Evolutionary conservation across 1,284 basidiomycete genomes (phyloP).

Genomic region (Tremellales sp.): DNA sequence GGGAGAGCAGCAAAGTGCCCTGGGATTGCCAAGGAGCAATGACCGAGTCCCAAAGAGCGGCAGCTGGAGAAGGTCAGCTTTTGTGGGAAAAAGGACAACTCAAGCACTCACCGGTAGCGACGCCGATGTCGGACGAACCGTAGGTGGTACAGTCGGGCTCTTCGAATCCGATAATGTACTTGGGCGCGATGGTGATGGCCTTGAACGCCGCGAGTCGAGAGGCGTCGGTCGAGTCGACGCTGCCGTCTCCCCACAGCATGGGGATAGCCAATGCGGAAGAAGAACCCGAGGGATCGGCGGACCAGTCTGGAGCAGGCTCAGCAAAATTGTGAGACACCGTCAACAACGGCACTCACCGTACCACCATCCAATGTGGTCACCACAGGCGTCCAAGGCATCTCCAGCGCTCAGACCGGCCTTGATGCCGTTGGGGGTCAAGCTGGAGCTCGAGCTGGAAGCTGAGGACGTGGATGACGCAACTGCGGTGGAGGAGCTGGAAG

Average conservation of each 20-base stretch:
- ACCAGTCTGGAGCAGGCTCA: constrained; percentile 21
- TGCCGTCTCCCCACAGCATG: constrained; percentile 48
- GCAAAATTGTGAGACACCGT: neutral
- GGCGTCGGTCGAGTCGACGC: constrained; percentile 30
- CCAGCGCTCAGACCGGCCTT: constrained; percentile 46
- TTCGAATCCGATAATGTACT: constrained; percentile 46
- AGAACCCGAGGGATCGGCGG: constrained; percentile 20
- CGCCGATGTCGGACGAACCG: constrained; percentile 28
- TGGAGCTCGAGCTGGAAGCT: constrained; percentile 12
- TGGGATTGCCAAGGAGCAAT: constrained; percentile 34
- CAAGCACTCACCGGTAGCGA: constrained; percentile 20
- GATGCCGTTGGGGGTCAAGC: constrained; percentile 34
- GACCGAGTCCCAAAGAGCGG: constrained; percentile 38
- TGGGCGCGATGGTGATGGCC: constrained; percentile 30
- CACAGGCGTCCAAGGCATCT: constrained; percentile 24
- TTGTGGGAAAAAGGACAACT: neutral
- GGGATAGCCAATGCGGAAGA: constrained; percentile 28
- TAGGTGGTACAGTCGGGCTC: constrained; percentile 46
- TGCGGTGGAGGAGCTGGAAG: constrained; percentile 10
- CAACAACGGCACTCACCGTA: constrained; percentile 34
- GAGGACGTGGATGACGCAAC: constrained; percentile 7
- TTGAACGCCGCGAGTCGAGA: constrained; percentile 38
- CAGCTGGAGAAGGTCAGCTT: constrained; percentile 13
- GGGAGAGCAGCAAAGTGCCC: constrained; percentile 39
- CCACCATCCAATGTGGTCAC: constrained; percentile 43